Percentiles rank a stretch among this genome's conserved stretches.
phyloP scores from a whole-genome alignment of 331 rosid species.

The Saraca asoca region DNA sequence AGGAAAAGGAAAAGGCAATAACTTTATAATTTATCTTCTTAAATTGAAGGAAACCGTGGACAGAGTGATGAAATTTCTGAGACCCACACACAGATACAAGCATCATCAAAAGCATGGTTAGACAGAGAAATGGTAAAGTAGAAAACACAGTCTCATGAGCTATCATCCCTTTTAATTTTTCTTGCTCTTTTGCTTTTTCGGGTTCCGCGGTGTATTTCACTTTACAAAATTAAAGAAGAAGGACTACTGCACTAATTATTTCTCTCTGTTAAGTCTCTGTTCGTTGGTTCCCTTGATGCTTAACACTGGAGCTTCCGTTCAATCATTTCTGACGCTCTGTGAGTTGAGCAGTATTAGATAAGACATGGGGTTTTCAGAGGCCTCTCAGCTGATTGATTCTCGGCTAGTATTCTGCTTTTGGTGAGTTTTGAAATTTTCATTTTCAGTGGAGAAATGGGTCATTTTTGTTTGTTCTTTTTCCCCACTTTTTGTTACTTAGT shows the following conservation, averaged over 20 bases:
- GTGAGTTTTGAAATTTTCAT: slow-evolving; percentile 8
- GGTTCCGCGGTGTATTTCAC: slow-evolving; percentile 42
- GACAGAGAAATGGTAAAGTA: slow-evolving; percentile 34
- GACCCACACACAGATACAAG: slow-evolving; percentile 43
- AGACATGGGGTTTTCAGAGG: slow-evolving; percentile 42
- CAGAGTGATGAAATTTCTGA: slow-evolving; percentile 39
- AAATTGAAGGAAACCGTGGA: slow-evolving; percentile 9
- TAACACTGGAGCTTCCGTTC: slow-evolving; percentile 59
- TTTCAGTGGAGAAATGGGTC: slow-evolving; percentile 16
- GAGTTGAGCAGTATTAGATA: slow-evolving; percentile 37
- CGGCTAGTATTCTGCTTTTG: slow-evolving; percentile 43
- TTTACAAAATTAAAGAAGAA: slow-evolving; percentile 46
- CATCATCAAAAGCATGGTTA: slow-evolving; percentile 41
- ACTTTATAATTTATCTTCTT: slow-evolving; percentile 3
- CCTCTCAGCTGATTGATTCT: slow-evolving; percentile 36
- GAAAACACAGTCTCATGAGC: slow-evolving; percentile 40
- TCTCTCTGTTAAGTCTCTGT: slow-evolving; percentile 46
- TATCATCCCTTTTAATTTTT: slow-evolving; percentile 27
- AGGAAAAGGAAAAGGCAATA: not conserved
- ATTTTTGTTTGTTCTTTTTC: slow-evolving; percentile 5
- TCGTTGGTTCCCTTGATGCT: slow-evolving; percentile 77
- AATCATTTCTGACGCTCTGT: slow-evolving; percentile 51
- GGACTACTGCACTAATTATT: slow-evolving; percentile 41
- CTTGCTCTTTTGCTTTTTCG: slow-evolving; percentile 36
- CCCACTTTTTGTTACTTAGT: not conserved